A percentile compares a stretch with the other conserved stretches of the same genome.
These are phyloP conservation scores for Fusarium gaditjirri DNA, from an alignment of 2,329 filamentous ascomycete species.

Conservation along the genomic window DNA sequence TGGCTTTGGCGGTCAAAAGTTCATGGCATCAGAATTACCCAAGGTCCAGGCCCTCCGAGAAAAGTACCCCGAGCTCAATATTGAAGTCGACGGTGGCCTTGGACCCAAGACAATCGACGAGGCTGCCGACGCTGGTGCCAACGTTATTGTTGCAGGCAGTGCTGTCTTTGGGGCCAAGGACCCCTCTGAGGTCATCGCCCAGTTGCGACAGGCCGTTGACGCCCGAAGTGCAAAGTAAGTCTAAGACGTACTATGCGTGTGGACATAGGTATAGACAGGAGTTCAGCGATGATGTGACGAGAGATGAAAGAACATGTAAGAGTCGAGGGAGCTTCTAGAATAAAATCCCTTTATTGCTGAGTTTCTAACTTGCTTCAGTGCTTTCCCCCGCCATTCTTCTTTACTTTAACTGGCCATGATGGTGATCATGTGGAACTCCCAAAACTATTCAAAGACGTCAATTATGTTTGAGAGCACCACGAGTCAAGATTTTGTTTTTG, in stretches of 20 bases:
- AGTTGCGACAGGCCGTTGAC: slow-evolving; percentile 83
- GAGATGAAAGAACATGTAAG: slow-evolving; percentile 20
- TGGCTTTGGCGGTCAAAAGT: slow-evolving; percentile 97
- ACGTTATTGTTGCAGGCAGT: slow-evolving; percentile 96
- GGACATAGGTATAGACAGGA: slow-evolving; percentile 31
- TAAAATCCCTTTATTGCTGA: slow-evolving; percentile 1
- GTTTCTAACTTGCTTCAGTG: slow-evolving; percentile 17
- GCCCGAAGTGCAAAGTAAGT: slow-evolving; percentile 56
- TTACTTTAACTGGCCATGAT: slow-evolving; percentile 4
- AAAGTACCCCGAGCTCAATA: slow-evolving; percentile 91
- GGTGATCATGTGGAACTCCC: neutral
- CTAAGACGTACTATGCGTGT: neutral
- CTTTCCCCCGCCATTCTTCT: slow-evolving; percentile 2
- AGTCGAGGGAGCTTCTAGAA: neutral
- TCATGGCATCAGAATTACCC: slow-evolving; percentile 95
- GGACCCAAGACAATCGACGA: slow-evolving; percentile 90
- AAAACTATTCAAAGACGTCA: neutral
- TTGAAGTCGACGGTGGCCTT: slow-evolving; percentile 95
- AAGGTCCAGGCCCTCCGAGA: slow-evolving; percentile 88
- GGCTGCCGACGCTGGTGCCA: slow-evolving; percentile 93
- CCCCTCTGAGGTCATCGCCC: slow-evolving; percentile 85
- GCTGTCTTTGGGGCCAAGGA: slow-evolving; percentile 95
- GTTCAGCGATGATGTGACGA: slow-evolving; percentile 34
- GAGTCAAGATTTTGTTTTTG: neutral
- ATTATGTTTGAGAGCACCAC: neutral